These are phyloP conservation scores for Stachybotrys chlorohalonatus DNA, from an alignment of 2,329 filamentous ascomycete species.

Conservation along the genomic window DNA sequence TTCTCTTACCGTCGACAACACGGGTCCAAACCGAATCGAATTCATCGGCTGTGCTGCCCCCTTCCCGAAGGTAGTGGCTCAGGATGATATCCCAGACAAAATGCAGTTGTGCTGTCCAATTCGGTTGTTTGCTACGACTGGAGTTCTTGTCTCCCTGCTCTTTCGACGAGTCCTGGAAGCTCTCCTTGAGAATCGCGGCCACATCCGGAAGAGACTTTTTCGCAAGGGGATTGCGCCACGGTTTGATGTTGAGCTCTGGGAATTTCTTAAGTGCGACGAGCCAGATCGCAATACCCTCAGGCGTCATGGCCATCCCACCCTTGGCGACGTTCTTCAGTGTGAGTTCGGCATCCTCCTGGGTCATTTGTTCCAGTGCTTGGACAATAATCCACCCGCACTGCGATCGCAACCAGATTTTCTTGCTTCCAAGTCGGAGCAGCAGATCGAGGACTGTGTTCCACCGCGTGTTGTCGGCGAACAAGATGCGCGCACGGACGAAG, in stretches of 20 bases:
- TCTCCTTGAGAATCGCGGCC: constrained; percentile 72
- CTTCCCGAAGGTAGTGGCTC: constrained; percentile 35
- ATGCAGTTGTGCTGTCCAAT: constrained; percentile 71
- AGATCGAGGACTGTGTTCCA: constrained; percentile 64
- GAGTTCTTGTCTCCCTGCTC: constrained; percentile 31
- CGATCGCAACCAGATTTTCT: constrained; percentile 82
- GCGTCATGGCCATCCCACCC: constrained; percentile 64
- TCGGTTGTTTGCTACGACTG: constrained; percentile 51
- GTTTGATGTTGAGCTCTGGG: constrained; percentile 52
- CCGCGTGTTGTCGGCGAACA: constrained; percentile 51
- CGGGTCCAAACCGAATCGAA: constrained; percentile 80
- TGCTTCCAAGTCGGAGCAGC: constrained; percentile 64
- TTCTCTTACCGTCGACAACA: constrained; percentile 66
- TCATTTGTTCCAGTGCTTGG: constrained; percentile 58
- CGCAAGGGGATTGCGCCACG: constrained; percentile 73
- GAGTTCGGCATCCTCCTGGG: constrained; percentile 46
- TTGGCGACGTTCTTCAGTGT: constrained; percentile 55
- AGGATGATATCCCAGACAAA: constrained; percentile 83
- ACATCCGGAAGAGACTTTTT: constrained; percentile 59
- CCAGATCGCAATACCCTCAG: constrained; percentile 88
- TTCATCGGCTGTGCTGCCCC: constrained; percentile 27
- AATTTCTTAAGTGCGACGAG: constrained; percentile 58
- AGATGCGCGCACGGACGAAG: constrained; percentile 68
- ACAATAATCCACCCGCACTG: constrained; percentile 80
- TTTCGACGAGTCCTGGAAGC: constrained; percentile 42